Base-by-base conservation (phyloP, 805 yeast genomes). In the Yamadazyma insecticola region DNA sequence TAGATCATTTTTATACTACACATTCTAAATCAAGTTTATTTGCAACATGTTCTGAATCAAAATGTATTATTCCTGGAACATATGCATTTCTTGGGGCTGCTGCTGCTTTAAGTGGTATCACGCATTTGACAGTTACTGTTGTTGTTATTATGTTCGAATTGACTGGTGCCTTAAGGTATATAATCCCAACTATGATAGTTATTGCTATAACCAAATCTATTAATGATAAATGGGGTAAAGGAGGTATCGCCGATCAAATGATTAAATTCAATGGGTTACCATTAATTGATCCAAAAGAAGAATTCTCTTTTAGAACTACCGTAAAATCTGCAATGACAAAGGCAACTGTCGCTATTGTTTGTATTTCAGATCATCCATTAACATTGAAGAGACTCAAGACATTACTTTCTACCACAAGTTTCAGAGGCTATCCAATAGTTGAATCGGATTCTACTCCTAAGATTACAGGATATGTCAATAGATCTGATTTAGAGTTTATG, bases 81-180 rank as follows among this genome's bases (percentile, higher is more conserved):
- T 92, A 90, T 55, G 96, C 98, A 0, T 83, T 90, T 42, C 63
- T 92, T 17, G 99, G 98, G 3, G 97, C 99, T 0, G 97, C 90
- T 0, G 95, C 97, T 3, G 83, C 96, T 0, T 67, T 92, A 26
- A 78, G 94, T 53, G 99, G 99, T 3, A 90, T 92, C 21, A 92
- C 97, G 16, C 89, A 90, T 50, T 63, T 92, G 38, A 86, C 96
- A 0, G 80, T 92, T 7, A 81, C 97, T 0, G 97, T 90, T 13
- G 97, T 89, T 2, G 85, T 92, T 11, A 82, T 94, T 24, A 88
- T 92, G 95, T 85, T 89, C 57, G 97, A 92, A 58, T 62, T 92
- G 33, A 92, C 99, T 0, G 99, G 98, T 19, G 98, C 98, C 1
- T 64, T 89, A 33, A 75, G 82, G 29, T 92, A 86, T 51, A 84